Base-by-base conservation (phyloP, 1,284 basidiomycete species). In the Pulchroboletus neoregius region DNA sequence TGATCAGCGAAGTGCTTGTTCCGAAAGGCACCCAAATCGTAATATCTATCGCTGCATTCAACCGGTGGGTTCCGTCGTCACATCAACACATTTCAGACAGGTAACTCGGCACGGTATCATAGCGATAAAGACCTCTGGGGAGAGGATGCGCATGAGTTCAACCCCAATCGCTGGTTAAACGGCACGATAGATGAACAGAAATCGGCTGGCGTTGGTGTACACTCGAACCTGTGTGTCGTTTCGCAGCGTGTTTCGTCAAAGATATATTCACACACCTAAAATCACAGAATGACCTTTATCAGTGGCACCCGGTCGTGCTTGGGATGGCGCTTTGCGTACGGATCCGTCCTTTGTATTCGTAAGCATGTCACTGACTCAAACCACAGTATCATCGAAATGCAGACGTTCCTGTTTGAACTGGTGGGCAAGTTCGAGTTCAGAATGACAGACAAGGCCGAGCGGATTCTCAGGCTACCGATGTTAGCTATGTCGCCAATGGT, bases 211-310 rank as follows among this genome's bases (percentile, higher is more conserved):
- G 58, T 78, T 8, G 75, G 78, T 6, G 66, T 74, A 6, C 72
- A 74, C 47, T 70, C 67, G 4, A 77, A 76, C 57, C 56, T 79
- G 77, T n/a, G n/a, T n/a, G n/a, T n/a, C n/a, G n/a, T n/a, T n/a
- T n/a, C n/a, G n/a, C n/a, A n/a, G n/a, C n/a, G n/a, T n/a, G n/a
- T n/a, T n/a, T n/a, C n/a, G n/a, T n/a, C n/a, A n/a, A n/a, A n/a
- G n/a, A n/a, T n/a, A n/a, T n/a, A n/a, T n/a, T n/a, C n/a, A n/a
- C n/a, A n/a, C n/a, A n/a, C n/a, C n/a, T n/a, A n/a, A n/a, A n/a
- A n/a, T n/a, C 4, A 39, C 16, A 76, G 74, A 22, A 55, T 75
- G 53, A 71, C 68, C 5, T 78, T 76, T 48, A 55, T 68, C 22
- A 66, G 69, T 27, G 76, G 74, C 11, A 44, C 66, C 24, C 63